Evolutionary conservation across 2,329 filamentous ascomycete genomes (phyloP).

Genomic region (Penicillium sp.): DNA sequence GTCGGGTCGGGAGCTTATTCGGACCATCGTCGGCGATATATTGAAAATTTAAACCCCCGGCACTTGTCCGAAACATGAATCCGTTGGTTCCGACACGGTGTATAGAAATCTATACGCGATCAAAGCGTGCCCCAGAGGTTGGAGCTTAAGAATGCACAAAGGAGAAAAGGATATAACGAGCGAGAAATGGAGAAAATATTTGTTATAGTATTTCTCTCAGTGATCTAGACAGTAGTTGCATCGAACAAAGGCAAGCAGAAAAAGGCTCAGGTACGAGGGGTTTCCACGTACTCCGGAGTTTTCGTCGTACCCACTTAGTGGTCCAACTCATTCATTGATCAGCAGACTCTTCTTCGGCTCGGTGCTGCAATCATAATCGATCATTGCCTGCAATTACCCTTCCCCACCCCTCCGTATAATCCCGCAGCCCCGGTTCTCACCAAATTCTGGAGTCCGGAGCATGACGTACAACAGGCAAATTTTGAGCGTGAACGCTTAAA

Average conservation of each 20-base stretch:
- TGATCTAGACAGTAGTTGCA: not conserved
- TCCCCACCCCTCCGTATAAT: slow-evolving; percentile 15
- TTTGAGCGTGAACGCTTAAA: not conserved
- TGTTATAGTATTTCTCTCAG: not conserved
- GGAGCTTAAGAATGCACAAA: not conserved
- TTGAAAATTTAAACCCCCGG: not conserved
- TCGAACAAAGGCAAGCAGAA: not conserved
- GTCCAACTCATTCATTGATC: slow-evolving; percentile 1
- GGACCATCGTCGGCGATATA: slow-evolving; percentile 21
- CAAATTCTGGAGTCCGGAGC: slow-evolving; percentile 21
- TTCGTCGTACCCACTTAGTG: not conserved
- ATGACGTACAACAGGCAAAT: slow-evolving; percentile 6
- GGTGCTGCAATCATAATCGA: slow-evolving; percentile 7
- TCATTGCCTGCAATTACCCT: slow-evolving; percentile 3
- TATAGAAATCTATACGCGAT: not conserved
- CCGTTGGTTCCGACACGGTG: slow-evolving; percentile 4
- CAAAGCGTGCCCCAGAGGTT: not conserved
- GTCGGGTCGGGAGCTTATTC: slow-evolving; percentile 17
- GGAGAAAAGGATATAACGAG: not conserved
- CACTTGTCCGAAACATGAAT: slow-evolving; percentile 11
- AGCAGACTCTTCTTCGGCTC: not conserved
- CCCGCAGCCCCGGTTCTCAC: slow-evolving; percentile 17
- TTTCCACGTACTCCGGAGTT: not conserved
- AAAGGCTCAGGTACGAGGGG: not conserved
- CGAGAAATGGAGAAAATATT: not conserved